Conservation (phyloP, 768 basidiomycete genomes). For the Ephemerocybe angulata region DNA sequence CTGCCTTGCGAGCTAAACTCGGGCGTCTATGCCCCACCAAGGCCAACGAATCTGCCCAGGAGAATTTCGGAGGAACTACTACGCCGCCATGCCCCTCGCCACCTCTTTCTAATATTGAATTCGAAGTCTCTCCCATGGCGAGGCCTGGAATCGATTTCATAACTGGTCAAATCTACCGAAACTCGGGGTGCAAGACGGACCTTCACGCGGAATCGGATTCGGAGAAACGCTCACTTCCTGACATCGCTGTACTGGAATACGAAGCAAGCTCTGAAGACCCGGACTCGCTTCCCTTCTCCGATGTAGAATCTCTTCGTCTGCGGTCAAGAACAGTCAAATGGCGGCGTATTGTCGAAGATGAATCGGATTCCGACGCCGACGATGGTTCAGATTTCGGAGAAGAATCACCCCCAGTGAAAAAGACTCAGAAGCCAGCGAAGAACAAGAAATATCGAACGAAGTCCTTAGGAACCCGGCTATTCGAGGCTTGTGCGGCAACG, state of each 20-base stretch:
- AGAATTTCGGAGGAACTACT: not conserved
- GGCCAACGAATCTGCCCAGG: not conserved
- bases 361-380: not conserved
- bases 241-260: not conserved
- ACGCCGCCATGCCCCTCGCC: not conserved
- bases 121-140: not conserved
- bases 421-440: no score
- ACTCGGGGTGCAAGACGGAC: not conserved
- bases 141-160: no score
- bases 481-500: constrained; percentile 8
- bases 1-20: not conserved
- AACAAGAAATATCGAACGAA: not conserved
- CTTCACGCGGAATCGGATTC: not conserved
- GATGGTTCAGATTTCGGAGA: not conserved
- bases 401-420: not conserved
- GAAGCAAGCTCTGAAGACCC: not conserved
- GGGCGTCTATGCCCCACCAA: not conserved
- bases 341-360: not conserved
- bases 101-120: not conserved
- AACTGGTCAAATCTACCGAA: not conserved
- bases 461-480: constrained; percentile 6
- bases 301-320: no score
- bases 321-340: not conserved
- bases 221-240: not conserved
- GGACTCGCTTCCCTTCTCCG: not conserved